Evolutionary conservation across 768 basidiomycete genomes (phyloP).

Genomic region (Kwoniella sp.): DNA sequence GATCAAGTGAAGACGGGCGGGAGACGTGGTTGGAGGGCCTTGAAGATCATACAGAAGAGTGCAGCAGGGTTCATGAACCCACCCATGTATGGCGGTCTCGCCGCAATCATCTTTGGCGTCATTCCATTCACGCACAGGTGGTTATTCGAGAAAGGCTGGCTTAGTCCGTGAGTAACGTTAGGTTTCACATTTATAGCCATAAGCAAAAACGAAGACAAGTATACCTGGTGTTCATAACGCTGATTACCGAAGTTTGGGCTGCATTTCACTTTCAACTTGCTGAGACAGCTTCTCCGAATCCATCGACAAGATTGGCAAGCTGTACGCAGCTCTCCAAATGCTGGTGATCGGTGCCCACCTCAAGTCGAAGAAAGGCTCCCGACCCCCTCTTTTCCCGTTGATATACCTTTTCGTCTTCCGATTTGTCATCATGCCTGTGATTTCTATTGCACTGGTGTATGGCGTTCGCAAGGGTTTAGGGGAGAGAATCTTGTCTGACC

Average conservation of each 20-base stretch:
- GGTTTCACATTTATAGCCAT: too few species aligned
- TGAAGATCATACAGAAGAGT: constrained; percentile 13
- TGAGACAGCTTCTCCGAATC: constrained; percentile 27
- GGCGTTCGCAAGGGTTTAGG: constrained; percentile 27
- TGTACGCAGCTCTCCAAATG: constrained; percentile 53
- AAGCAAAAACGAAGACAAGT: too few species aligned
- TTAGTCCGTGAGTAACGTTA: constrained; percentile 37
- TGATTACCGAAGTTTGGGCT: too few species aligned
- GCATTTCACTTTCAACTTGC: too few species aligned
- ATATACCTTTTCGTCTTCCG: constrained; percentile 51
- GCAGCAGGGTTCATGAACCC: constrained; percentile 47
- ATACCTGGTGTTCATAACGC: too few species aligned
- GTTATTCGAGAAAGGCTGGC: constrained; percentile 40
- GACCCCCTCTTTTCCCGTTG: constrained; percentile 35
- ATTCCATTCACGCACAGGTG: constrained; percentile 41
- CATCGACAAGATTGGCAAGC: constrained; percentile 42
- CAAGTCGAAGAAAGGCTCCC: constrained; percentile 36
- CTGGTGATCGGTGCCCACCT: constrained; percentile 53
- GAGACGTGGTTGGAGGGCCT: constrained; percentile 17
- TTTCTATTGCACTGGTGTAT: constrained; percentile 41
- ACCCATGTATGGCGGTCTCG: constrained; percentile 50
- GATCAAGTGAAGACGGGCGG: constrained; percentile 30
- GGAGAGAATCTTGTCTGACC: constrained; percentile 37
- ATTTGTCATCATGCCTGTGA: constrained; percentile 47
- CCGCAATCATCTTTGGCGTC: constrained; percentile 47